Percentiles rank a stretch among this genome's conserved stretches.
phyloP scores from a whole-genome alignment of 805 yeast species.

The Candida montana region DNA sequence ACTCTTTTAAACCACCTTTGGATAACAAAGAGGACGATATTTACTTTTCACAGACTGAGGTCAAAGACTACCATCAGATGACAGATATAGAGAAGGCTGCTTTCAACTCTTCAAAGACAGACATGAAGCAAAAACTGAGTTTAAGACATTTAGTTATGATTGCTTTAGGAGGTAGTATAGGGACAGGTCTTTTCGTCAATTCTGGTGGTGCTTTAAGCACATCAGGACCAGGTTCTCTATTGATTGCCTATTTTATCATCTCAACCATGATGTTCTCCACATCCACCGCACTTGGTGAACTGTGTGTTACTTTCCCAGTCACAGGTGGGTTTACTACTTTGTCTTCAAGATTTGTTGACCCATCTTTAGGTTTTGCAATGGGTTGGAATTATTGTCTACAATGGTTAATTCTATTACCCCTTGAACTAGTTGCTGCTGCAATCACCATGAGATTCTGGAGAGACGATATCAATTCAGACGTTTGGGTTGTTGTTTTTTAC shows the following conservation, averaged over 20 bases:
- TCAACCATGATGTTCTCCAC: conserved; percentile 56
- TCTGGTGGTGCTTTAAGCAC: conserved; percentile 51
- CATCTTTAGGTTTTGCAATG: conserved; percentile 57
- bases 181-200: conserved; percentile 67
- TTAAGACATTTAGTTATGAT: conserved; percentile 71
- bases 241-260: conserved; percentile 49
- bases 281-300: conserved; percentile 51
- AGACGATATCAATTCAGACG: conserved; percentile 38
- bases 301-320: conserved; percentile 48
- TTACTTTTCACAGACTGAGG: conserved; percentile 11
- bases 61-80: conserved; percentile 16
- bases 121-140: conserved; percentile 26
- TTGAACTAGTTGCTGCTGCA: conserved; percentile 49
- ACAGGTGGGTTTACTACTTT: conserved; percentile 48
- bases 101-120: conserved; percentile 32
- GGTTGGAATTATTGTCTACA: conserved; percentile 54
- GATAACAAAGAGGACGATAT: conserved; percentile 10
- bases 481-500: conserved; percentile 47
- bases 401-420: conserved; percentile 45
- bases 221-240: conserved; percentile 62
- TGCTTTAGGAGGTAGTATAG: conserved; percentile 69
- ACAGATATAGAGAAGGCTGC: conserved; percentile 36
- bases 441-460: conserved; percentile 49
- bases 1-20: conserved; percentile 39
- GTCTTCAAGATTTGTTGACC: conserved; percentile 48